Base-by-base conservation (phyloP, 768 basidiomycete genomes). In the Punctularia strigosozonata region DNA sequence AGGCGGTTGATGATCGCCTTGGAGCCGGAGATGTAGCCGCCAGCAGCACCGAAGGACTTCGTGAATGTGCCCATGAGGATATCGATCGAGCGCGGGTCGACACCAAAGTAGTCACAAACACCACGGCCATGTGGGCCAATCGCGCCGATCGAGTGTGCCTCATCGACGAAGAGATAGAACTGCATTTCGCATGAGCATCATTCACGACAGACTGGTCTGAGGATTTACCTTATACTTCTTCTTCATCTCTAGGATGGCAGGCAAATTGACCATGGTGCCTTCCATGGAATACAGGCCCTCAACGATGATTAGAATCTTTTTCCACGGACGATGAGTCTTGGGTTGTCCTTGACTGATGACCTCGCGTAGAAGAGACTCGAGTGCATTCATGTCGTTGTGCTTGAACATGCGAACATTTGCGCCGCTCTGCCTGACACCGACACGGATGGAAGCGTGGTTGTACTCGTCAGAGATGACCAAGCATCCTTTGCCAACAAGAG, bases 31-130 rank as follows among this genome's bases (percentile, higher is more conserved):
- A 99, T 80, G 61, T 98, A 98, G 3, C 95, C 94, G 33, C 94
- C 94, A 0, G 91, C 83, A 1, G 90, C 85, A 39, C 88, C 89
- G 51, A 92, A 92, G 0, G 86, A 88, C 58, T 88, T 89, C 19
- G 94, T 99, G 59, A 99, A 95, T 0, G 95, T 99, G 36, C 95
- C 95, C 95, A 99, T 99, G 45, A 95, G 75, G 45, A 99, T 71
- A 53, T 99, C 95, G 46, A 98, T 72, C 6, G 69, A 68, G 3
- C 71, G 68, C 8, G 95, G 90, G 46, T 83, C 63, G 42, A 98
- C 63, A 35, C 75, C 75, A 57, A 94, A 99, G 63, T 94, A 99
- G 55, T 99, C 92, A 37, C 80, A 77, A 6, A 99, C 84, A 42
- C 95, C 95, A 25, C 95, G 88, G 5, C 95, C 95, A 48, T 84